These are phyloP conservation scores for Metschnikowia baotianmanensis DNA, from an alignment of 805 yeast genomes.

Conservation along the genomic window DNA sequence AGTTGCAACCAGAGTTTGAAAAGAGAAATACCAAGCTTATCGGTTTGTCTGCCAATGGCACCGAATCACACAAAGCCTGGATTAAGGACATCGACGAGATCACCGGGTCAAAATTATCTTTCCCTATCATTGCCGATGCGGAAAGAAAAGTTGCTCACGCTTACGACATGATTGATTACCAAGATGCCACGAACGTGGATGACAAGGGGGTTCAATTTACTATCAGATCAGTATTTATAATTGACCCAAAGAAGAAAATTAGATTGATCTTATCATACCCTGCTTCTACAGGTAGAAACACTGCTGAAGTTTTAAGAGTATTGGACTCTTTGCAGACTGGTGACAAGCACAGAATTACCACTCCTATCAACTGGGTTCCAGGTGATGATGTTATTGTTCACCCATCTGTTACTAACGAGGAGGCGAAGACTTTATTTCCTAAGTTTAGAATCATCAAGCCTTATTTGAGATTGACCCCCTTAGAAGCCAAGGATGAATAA, in stretches of 20 bases:
- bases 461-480: slow-evolving; percentile 69
- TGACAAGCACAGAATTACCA: slow-evolving; percentile 79
- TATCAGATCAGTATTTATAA: slow-evolving; percentile 87
- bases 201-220: slow-evolving; percentile 75
- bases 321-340: slow-evolving; percentile 84
- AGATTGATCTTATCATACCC: slow-evolving; percentile 88
- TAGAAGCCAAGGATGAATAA: slow-evolving; percentile 29
- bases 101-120: slow-evolving; percentile 70
- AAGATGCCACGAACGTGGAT: slow-evolving; percentile 69
- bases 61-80: slow-evolving; percentile 82
- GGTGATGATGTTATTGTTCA: slow-evolving; percentile 94
- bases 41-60: slow-evolving; percentile 84
- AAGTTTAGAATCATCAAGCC: slow-evolving; percentile 85
- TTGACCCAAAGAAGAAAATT: slow-evolving; percentile 87
- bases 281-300: slow-evolving; percentile 92
- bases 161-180: slow-evolving; percentile 87
- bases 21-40: slow-evolving; percentile 83
- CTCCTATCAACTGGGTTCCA: slow-evolving; percentile 88
- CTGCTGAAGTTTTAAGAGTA: slow-evolving; percentile 88
- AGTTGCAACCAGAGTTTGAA: slow-evolving; percentile 83
- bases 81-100: slow-evolving; percentile 88
- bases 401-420: slow-evolving; percentile 75
- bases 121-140: slow-evolving; percentile 90
- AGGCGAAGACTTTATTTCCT: slow-evolving; percentile 74
- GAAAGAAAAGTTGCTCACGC: slow-evolving; percentile 80